Evolutionary conservation across 805 yeast species (phyloP), one percentile per base, ranked within the genome.

Genomic region (Candida vaughaniae): DNA sequence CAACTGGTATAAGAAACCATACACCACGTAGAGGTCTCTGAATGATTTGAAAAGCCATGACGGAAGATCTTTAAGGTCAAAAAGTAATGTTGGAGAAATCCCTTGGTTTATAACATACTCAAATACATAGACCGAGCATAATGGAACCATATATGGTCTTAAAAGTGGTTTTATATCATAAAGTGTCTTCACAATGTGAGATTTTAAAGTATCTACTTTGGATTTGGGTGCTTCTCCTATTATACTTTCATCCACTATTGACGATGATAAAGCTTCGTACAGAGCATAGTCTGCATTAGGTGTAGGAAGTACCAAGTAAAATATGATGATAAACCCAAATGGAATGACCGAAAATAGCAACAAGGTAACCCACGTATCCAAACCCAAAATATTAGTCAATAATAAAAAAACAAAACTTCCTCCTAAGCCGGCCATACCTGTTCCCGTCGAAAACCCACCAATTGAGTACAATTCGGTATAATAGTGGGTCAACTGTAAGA

Each of bases 51-150:
- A 85, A 5, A 67, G 46, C 71, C 72, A 68, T 12, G 30, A 34
- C 3, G 95, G 95, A 56, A 83, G 70, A 16, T 75, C 71, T 1
- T 78, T 76, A 3, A 88, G 50, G 0, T 91, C 90, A 52, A 85
- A 91, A 6, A 91, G 63, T 29, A 91, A 63, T 0, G 97, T 90
- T 2, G 98, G 97, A 0, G 95, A 73, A 1, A 91, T 75, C 0
- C 96, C 96, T 58, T 91, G 98, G 56, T 91, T 91, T 42, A 91
- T 91, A 16, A 82, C 68, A 54, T 91, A 91, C 53, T 91, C 98
- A 4, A 87, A 78, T 16, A 87, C 63, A 58, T 91, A 93, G 1
- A 91, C 99, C 0, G 89, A 60, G 40, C 83, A 71, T 25, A 91
- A 63, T 0, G 99, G 98, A 2, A 87, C 32, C 91, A 91, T 89